A percentile compares a stretch with the other conserved stretches of the same genome.
Conservation (phyloP, 2,329 filamentous ascomycete species). For the Rasamsonia emersonii region DNA sequence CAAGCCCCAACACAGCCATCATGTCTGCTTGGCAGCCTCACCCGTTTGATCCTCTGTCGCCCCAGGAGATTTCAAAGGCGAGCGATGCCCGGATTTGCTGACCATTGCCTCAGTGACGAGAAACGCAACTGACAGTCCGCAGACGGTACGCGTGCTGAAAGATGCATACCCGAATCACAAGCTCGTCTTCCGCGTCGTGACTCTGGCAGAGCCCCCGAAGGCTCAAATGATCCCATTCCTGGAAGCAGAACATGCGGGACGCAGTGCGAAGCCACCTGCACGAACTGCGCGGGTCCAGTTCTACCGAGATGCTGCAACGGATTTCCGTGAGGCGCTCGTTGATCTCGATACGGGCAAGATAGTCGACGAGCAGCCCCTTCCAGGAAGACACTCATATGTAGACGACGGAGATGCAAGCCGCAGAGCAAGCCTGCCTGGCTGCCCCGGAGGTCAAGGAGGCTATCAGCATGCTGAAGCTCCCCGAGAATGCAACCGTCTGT, state of each 20-base stretch:
- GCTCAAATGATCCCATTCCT: conserved; percentile 39
- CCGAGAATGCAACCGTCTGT: conserved; percentile 3
- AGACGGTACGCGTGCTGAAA: conserved; percentile 27
- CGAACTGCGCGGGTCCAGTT: conserved; percentile 36
- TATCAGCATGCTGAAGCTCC: conserved; percentile 1
- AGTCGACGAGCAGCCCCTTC: neutral
- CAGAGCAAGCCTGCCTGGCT: conserved; percentile 2
- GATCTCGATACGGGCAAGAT: conserved; percentile 1
- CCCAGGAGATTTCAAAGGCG: conserved; percentile 23
- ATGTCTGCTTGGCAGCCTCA: no score
- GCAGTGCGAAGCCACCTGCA: conserved; percentile 16
- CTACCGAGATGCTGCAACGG: neutral
- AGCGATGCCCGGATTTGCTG: neutral
- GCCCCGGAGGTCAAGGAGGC: conserved; percentile 3
- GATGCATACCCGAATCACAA: conserved; percentile 23
- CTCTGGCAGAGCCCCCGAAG: conserved; percentile 44
- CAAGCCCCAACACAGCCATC: no score
- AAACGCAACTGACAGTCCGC: no score
- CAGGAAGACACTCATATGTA: conserved; percentile 1
- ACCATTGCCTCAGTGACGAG: conserved; percentile 13
- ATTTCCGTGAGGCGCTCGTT: neutral
- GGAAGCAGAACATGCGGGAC: conserved; percentile 32
- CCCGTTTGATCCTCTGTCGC: conserved; percentile 23
- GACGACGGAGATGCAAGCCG: conserved; percentile 3
- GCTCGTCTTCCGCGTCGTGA: conserved; percentile 43